Evolutionary conservation across 257 asterid species (phyloP).

Genomic region (Eustoma russellianum): DNA sequence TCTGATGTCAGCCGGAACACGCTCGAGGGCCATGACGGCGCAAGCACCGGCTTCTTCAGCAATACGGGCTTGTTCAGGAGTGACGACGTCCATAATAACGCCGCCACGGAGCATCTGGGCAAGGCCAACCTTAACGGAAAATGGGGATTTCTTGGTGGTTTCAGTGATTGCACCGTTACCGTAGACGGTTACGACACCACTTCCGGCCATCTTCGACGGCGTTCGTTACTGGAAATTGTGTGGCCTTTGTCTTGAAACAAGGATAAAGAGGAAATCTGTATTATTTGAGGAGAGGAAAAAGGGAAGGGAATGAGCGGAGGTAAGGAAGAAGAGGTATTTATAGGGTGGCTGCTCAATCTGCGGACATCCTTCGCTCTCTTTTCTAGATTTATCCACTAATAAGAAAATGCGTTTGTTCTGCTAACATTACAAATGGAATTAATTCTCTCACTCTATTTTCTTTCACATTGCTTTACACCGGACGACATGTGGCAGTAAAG

Average conservation of each 20-base stretch:
- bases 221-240: no score
- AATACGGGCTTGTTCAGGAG: constrained; percentile 60
- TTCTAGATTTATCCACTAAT: background rate
- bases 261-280: no score
- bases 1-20: constrained; percentile 85
- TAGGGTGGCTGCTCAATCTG: constrained; percentile 16
- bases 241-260: no score
- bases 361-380: constrained; percentile 9
- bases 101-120: constrained; percentile 97
- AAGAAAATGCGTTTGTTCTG: no score
- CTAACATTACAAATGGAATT: no score
- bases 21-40: constrained; percentile 89
- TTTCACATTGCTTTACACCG: constrained; percentile 53
- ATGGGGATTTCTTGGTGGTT: constrained; percentile 66
- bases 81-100: constrained; percentile 87
- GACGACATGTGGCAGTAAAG: constrained; percentile 67
- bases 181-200: constrained; percentile 77
- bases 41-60: constrained; percentile 93
- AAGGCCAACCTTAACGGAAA: constrained; percentile 81
- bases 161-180: constrained; percentile 85
- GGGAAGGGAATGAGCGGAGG: background rate
- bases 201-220: constrained; percentile 43
- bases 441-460: no score
- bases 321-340: background rate
- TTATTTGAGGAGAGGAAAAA: background rate